Evolutionary conservation across 495 filamentous ascomycete species (phyloP), one percentile per base, ranked within the genome.

Genomic region (Tuber borchii): DNA sequence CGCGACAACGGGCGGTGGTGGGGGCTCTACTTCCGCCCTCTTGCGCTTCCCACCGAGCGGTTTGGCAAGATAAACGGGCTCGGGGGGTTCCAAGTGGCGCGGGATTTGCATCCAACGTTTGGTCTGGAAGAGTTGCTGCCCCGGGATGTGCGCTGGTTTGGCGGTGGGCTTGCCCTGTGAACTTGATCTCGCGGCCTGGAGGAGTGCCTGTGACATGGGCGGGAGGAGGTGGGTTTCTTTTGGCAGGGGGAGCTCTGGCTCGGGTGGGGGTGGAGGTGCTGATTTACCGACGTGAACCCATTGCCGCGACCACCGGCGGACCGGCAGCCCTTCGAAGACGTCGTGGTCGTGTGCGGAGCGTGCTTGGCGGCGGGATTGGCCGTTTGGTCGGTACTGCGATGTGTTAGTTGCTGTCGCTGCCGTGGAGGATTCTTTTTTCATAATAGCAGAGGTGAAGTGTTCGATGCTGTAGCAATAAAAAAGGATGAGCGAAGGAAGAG

Each of bases 301-400:
- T 81, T 91, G 88, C 73, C 89, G 89, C 75, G 91, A 89, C 93
- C 94, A 99, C 87, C 96, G 93, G 75, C 94, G 91, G 70, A 99
- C 90, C 31, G 95, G 95, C 9, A 99, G 87, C 69, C 95, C 94
- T 84, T 98, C 95, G 77, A 97, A 95, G 80, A 97, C 90, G 86
- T 99, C 96, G 83, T 97, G 93, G 80, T 98, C 95, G 69, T 92
- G 89, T 82, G 91, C 90, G 73, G 87, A 88, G 39, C 92, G 90
- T 70, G 91, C 91, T 81, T 92, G 88, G 73, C 90, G 90, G 78
- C 91, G 90, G 76, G 89, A 92, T 81, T 87, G 88, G 77, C 86
- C 90, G 82, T 86, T 89, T 77, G 90, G 89, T 74, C 86, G 84
- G 76, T 86, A 86, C 82, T 88, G 82, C 68, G 83, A 74, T 26